Evolutionary conservation across 2,329 filamentous ascomycete genomes (phyloP).

Genomic region (Ceratocystis smalleyi): DNA sequence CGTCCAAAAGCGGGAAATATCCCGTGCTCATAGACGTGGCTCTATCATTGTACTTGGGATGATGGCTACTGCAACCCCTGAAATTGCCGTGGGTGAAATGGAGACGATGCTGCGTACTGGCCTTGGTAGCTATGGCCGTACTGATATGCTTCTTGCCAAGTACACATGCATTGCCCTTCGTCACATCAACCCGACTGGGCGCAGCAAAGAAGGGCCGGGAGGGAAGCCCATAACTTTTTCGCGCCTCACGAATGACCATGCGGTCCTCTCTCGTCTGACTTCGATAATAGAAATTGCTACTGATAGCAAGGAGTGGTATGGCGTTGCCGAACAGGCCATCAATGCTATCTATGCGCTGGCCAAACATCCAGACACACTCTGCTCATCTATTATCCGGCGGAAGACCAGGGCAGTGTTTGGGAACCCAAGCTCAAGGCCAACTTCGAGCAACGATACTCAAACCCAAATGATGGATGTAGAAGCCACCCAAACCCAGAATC

Average conservation of each 20-base stretch:
- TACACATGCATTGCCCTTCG: slow-evolving; percentile 89
- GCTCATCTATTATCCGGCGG: slow-evolving; percentile 73
- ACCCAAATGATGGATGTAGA: slow-evolving; percentile 22
- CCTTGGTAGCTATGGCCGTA: slow-evolving; percentile 61
- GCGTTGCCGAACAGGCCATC: slow-evolving; percentile 89
- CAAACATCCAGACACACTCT: slow-evolving; percentile 84
- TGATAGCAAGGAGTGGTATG: slow-evolving; percentile 90
- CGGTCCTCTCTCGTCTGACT: slow-evolving; percentile 64
- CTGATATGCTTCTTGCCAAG: slow-evolving; percentile 77
- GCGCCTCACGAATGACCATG: slow-evolving; percentile 80
- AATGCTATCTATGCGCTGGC: slow-evolving; percentile 88
- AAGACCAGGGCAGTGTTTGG: slow-evolving; percentile 73
- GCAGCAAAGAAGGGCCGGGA: slow-evolving; percentile 45
- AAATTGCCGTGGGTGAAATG: slow-evolving; percentile 88
- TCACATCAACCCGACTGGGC: slow-evolving; percentile 73
- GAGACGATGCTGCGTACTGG: slow-evolving; percentile 87
- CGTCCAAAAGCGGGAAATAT: slow-evolving; percentile 84
- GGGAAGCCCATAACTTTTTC: slow-evolving; percentile 53
- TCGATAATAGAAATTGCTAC: slow-evolving; percentile 73
- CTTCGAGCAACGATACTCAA: slow-evolving; percentile 24
- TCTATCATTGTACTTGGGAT: slow-evolving; percentile 95
- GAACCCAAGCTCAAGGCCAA: slow-evolving; percentile 24
- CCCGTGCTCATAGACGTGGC: slow-evolving; percentile 73
- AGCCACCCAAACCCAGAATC: slow-evolving; percentile 19
- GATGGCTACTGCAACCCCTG: slow-evolving; percentile 81